Evolutionary conservation across 1,139 yeast species (phyloP).

Genomic region (Candida sp.): DNA sequence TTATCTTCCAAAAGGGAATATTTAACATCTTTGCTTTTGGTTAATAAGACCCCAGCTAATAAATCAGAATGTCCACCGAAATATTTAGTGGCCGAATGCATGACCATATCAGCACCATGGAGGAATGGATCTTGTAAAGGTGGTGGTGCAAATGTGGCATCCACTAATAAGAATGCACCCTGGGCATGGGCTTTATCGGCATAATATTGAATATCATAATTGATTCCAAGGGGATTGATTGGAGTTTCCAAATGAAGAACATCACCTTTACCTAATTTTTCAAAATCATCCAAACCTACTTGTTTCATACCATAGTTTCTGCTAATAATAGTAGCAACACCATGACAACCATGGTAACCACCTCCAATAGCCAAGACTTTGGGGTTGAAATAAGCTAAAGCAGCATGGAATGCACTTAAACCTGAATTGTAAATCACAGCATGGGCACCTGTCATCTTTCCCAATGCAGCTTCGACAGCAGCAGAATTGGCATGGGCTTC

Average conservation of each 20-base stretch:
- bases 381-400: conserved; percentile 70
- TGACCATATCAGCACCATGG: conserved; percentile 75
- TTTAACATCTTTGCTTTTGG: conserved; percentile 49
- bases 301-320: conserved; percentile 60
- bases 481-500: conserved; percentile 67
- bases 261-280: conserved; percentile 61
- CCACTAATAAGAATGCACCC: conserved; percentile 70
- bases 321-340: conserved; percentile 58
- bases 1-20: conserved; percentile 56
- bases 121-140: conserved; percentile 80
- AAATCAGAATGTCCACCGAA: conserved; percentile 93
- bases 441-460: conserved; percentile 52
- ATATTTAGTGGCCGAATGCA: conserved; percentile 91
- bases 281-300: conserved; percentile 49
- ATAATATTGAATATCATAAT: conserved; percentile 56
- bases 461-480: conserved; percentile 66
- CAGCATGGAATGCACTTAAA: conserved; percentile 75
- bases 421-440: conserved; percentile 73
- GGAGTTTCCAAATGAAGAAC: conserved; percentile 85
- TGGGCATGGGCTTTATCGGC: conserved; percentile 66
- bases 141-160: conserved; percentile 93
- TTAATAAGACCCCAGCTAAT: conserved; percentile 74
- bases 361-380: conserved; percentile 71
- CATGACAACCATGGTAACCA: conserved; percentile 84
- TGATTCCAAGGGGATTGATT: conserved; percentile 77